Evolutionary conservation across 768 basidiomycete genomes (phyloP).

Genomic region (Mycena rosella): DNA sequence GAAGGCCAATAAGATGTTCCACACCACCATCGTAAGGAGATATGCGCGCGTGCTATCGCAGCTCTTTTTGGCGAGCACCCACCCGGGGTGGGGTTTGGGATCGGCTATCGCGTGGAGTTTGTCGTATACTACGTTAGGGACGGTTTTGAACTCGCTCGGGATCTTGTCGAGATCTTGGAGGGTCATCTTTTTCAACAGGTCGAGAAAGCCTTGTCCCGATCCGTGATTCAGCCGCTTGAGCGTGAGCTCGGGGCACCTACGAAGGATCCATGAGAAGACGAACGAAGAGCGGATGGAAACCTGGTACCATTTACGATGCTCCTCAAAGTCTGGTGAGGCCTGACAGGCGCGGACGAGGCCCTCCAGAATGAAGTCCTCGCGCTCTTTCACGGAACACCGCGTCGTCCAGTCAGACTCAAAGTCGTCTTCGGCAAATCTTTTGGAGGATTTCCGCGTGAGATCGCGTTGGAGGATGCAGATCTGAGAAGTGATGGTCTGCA

Average conservation of each 20-base stretch:
- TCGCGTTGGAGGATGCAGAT: constrained; percentile 33
- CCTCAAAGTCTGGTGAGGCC: constrained; percentile 35
- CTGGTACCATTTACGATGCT: constrained; percentile 14
- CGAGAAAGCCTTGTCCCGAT: constrained; percentile 32
- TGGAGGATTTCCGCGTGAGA: constrained; percentile 25
- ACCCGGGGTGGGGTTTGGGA: constrained; percentile 18
- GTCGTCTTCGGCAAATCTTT: constrained; percentile 32
- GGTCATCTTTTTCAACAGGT: constrained; percentile 22
- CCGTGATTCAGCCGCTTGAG: constrained; percentile 29
- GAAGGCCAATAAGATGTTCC: constrained; percentile 36
- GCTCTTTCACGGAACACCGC: constrained; percentile 28
- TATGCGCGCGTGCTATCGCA: constrained; percentile 11
- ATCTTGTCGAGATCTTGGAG: constrained; percentile 29
- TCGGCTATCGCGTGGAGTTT: constrained; percentile 4
- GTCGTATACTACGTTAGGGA: constrained; percentile 31
- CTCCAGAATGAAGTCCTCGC: constrained; percentile 36
- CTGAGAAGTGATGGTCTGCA: constrained; percentile 12
- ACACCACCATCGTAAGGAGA: constrained; percentile 36
- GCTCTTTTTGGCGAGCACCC: background rate
- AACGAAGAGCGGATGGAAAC: too few relatives aligned
- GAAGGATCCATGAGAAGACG: too few relatives aligned
- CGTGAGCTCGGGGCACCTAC: constrained; percentile 35
- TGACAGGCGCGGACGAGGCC: constrained; percentile 35
- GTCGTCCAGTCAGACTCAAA: constrained; percentile 34
- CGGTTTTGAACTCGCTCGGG: constrained; percentile 20